Conservation (phyloP, 2,329 filamentous ascomycete species). For the Cladophialophora yegresii region DNA sequence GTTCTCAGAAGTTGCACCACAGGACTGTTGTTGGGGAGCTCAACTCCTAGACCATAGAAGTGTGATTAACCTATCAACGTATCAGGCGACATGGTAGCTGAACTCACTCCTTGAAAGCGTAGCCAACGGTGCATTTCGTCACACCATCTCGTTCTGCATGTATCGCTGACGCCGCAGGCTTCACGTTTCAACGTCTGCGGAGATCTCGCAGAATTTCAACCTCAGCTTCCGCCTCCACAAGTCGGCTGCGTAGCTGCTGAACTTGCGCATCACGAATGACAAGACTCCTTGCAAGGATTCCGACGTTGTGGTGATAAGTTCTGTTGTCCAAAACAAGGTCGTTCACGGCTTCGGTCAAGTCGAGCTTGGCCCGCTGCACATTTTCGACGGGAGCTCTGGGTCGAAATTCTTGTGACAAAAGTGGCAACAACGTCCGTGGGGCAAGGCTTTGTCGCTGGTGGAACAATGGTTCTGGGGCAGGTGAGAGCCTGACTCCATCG, state of each 20-base stretch:
- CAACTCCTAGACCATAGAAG: neutral
- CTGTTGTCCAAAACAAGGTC: neutral
- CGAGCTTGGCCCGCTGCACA: neutral
- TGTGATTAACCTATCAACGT: neutral
- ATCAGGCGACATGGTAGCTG: neutral
- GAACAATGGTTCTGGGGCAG: neutral
- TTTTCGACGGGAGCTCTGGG: neutral
- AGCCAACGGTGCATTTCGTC: neutral
- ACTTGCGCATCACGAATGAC: neutral
- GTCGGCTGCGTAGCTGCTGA: neutral
- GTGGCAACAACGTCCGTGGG: neutral
- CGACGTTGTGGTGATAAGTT: neutral
- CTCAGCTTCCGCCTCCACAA: neutral
- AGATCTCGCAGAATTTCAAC: neutral
- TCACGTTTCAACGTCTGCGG: neutral
- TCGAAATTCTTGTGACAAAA: neutral
- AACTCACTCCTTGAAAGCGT: neutral
- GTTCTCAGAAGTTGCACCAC: neutral
- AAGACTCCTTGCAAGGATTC: neutral
- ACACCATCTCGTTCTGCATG: neutral
- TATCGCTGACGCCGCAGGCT: neutral
- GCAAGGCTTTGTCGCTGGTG: neutral
- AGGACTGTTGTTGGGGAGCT: neutral
- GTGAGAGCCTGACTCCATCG: neutral
- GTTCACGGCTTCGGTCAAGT: neutral